Conservation (phyloP, 2,329 filamentous ascomycete species). For the Botrytis tulipae region DNA sequence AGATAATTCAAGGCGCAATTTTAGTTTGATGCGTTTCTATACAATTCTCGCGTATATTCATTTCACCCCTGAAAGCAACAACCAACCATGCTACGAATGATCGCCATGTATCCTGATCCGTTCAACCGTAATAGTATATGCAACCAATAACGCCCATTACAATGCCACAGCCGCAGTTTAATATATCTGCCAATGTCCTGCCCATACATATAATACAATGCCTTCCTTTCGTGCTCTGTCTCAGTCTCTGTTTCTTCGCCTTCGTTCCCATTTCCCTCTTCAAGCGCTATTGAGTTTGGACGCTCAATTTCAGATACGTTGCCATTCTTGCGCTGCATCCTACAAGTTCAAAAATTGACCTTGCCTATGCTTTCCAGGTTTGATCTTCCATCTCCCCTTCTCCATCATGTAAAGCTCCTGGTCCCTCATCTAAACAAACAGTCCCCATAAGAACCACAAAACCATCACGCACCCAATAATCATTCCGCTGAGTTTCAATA, state of each 20-base stretch:
- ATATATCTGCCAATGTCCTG: conserved; percentile 24
- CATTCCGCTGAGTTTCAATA: conserved; percentile 85
- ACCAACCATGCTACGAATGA: background rate
- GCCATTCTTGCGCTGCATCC: background rate
- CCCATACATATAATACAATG: conserved; percentile 29
- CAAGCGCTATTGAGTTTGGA: background rate
- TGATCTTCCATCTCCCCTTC: background rate
- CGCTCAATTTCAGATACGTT: background rate
- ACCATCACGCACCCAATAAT: conserved; percentile 70
- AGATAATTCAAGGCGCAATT: background rate
- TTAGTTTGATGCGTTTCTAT: background rate
- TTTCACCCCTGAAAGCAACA: background rate
- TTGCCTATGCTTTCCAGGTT: background rate
- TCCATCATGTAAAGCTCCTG: background rate
- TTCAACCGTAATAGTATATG: background rate
- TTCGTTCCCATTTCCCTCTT: background rate
- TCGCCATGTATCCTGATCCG: background rate
- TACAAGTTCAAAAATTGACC: background rate
- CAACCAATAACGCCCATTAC: conserved; percentile 34
- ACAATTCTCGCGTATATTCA: conserved; percentile 5
- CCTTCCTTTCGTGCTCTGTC: conserved; percentile 6
- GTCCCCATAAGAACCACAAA: conserved; percentile 58
- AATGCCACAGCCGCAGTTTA: conserved; percentile 31
- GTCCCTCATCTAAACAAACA: conserved; percentile 32
- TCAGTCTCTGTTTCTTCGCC: background rate